phyloP scores from a whole-genome alignment of 371 early-diverging fungal species.

The Apophysomyces variabilis region DNA sequence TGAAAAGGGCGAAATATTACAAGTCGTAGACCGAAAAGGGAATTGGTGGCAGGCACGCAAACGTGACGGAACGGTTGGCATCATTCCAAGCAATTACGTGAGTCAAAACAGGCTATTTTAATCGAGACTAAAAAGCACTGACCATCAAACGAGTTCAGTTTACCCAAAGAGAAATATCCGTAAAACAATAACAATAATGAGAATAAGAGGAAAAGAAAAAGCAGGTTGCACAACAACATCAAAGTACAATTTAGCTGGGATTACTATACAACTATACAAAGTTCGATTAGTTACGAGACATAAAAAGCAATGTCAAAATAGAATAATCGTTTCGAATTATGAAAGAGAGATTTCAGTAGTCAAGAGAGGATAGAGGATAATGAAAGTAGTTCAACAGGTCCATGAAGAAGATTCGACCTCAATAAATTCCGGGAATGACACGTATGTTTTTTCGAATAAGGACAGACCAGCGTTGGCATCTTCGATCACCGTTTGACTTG shows the following conservation, averaged over 20 bases:
- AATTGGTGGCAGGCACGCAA: constrained; percentile 94
- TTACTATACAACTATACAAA: constrained; percentile 3
- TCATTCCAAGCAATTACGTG: constrained; percentile 87
- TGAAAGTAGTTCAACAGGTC: not conserved
- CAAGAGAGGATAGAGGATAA: not conserved
- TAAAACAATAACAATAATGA: not conserved
- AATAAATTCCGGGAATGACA: constrained; percentile 27
- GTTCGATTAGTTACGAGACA: too few relatives aligned
- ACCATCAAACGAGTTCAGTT: constrained; percentile 1
- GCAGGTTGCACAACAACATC: not conserved
- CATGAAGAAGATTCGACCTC: constrained; percentile 11
- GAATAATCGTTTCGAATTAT: too few relatives aligned
- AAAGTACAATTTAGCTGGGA: not conserved
- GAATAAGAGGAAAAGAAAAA: not conserved
- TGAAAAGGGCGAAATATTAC: constrained; percentile 78
- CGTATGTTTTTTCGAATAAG: constrained; percentile 29
- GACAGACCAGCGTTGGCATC: constrained; percentile 21
- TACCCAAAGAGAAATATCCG: not conserved
- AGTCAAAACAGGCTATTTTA: constrained; percentile 19
- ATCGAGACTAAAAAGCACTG: not conserved
- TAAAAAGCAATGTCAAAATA: too few relatives aligned
- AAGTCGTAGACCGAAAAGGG: constrained; percentile 83
- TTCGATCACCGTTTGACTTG: constrained; percentile 6
- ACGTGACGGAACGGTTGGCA: constrained; percentile 76
- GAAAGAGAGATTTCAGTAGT: not conserved